A percentile compares a stretch with the other conserved stretches of the same genome.
Evolutionary conservation across 2,329 filamentous ascomycete genomes (phyloP).

Genomic region (Exophiala oligosperma): DNA sequence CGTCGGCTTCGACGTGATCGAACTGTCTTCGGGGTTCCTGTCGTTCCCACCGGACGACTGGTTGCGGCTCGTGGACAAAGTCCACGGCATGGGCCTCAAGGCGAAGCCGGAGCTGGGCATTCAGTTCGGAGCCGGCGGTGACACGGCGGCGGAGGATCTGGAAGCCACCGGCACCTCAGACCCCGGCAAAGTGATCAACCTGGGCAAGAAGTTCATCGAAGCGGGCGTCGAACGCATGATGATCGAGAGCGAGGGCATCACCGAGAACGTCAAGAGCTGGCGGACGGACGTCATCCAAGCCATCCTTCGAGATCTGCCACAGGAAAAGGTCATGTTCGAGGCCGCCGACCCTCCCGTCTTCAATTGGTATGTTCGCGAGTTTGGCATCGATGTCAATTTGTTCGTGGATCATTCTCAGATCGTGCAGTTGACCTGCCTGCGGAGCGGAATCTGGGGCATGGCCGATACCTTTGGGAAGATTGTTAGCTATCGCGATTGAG

Average conservation of each 20-base stretch:
- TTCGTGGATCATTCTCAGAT: constrained; percentile 61
- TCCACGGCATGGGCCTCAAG: constrained; percentile 49
- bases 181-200: constrained; percentile 49
- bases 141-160: constrained; percentile 50
- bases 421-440: constrained; percentile 54
- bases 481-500: constrained; percentile 35
- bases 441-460: constrained; percentile 57
- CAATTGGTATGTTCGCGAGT: constrained; percentile 59
- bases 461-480: constrained; percentile 58
- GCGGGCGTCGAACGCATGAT: constrained; percentile 57
- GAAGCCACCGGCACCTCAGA: constrained; percentile 52
- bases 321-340: constrained; percentile 59
- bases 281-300: constrained; percentile 56
- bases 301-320: constrained; percentile 53
- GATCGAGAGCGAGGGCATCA: constrained; percentile 62
- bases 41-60: constrained; percentile 56
- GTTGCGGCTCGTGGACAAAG: constrained; percentile 52
- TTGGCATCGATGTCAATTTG: constrained; percentile 57
- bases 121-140: constrained; percentile 58
- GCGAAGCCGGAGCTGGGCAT: constrained; percentile 59
- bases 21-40: constrained; percentile 55
- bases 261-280: constrained; percentile 57
- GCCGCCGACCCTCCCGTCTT: constrained; percentile 57
- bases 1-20: constrained; percentile 56
- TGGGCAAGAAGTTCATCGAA: constrained; percentile 52